These are phyloP conservation scores for Adenanthera pavonina DNA, from an alignment of 306 rosid genomes.

Conservation along the genomic window DNA sequence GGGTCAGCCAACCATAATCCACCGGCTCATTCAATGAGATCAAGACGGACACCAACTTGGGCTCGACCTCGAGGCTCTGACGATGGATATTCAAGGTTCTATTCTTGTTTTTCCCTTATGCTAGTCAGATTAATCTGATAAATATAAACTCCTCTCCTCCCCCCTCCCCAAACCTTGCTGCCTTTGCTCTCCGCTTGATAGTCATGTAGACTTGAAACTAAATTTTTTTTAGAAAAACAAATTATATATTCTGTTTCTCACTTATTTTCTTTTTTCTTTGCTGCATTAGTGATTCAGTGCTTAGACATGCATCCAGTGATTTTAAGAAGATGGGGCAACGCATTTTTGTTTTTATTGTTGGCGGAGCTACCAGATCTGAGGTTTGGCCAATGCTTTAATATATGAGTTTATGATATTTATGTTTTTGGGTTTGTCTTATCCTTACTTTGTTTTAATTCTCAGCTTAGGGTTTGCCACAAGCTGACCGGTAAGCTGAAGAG, in stretches of 20 bases:
- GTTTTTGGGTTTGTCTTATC: conserved; percentile 8
- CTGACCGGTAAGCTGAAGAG: conserved; percentile 80
- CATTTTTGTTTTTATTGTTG: conserved; percentile 86
- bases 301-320: conserved; percentile 87
- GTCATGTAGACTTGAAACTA: conserved; percentile 1
- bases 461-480: conserved; percentile 98
- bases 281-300: conserved; percentile 73
- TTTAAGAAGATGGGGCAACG: conserved; percentile 90
- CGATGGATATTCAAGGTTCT: conserved; percentile 95
- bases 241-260: not conserved
- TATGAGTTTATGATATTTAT: conserved; percentile 18
- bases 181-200: not conserved
- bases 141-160: conserved; percentile 19
- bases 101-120: conserved; percentile 9
- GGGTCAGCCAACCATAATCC: conserved; percentile 60
- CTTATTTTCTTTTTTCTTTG: conserved; percentile 29
- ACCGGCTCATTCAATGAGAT: conserved; percentile 84
- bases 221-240: not conserved
- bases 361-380: conserved; percentile 99
- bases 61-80: conserved; percentile 91
- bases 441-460: conserved; percentile 41
- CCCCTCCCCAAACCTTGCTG: not conserved
- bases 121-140: conserved; percentile 13
- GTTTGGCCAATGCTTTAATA: conserved; percentile 45
- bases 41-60: conserved; percentile 88